Conservation (phyloP, 2,329 filamentous ascomycete genomes). For the Bipolaris cookei region DNA sequence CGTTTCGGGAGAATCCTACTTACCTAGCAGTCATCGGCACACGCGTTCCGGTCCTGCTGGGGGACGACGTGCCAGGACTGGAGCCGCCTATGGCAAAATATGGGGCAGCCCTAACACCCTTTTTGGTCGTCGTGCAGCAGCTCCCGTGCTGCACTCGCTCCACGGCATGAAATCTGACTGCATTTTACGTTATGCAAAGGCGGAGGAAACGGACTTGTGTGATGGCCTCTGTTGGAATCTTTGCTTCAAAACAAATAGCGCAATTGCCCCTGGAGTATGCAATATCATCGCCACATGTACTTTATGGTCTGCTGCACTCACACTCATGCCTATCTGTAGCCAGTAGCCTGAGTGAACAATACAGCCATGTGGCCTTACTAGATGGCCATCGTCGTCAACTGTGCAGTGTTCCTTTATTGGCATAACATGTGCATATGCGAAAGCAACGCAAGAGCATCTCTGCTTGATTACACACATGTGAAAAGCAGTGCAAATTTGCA, state of each 20-base stretch:
- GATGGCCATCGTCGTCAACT: neutral
- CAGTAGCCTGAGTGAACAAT: neutral
- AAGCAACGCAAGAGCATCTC: neutral
- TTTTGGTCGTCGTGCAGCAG: neutral
- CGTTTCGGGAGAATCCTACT: conserved; percentile 7
- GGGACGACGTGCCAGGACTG: conserved; percentile 5
- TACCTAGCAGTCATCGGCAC: conserved; percentile 4
- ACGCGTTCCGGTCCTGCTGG: conserved; percentile 16
- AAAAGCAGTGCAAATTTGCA: neutral
- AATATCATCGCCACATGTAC: neutral
- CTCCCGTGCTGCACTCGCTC: neutral
- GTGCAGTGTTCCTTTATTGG: neutral
- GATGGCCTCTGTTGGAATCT: neutral
- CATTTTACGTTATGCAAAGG: neutral
- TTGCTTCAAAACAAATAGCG: neutral
- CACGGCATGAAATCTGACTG: neutral
- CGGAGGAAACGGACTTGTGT: neutral
- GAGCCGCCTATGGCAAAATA: neutral
- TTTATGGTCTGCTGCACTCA: neutral
- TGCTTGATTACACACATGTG: neutral
- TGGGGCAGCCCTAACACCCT: neutral
- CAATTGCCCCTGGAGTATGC: neutral
- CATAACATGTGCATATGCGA: neutral
- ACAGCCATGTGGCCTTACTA: neutral
- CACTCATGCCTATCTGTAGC: neutral